Base-by-base conservation (phyloP, 306 rosid species). In the Begonia peltatifolia region DNA sequence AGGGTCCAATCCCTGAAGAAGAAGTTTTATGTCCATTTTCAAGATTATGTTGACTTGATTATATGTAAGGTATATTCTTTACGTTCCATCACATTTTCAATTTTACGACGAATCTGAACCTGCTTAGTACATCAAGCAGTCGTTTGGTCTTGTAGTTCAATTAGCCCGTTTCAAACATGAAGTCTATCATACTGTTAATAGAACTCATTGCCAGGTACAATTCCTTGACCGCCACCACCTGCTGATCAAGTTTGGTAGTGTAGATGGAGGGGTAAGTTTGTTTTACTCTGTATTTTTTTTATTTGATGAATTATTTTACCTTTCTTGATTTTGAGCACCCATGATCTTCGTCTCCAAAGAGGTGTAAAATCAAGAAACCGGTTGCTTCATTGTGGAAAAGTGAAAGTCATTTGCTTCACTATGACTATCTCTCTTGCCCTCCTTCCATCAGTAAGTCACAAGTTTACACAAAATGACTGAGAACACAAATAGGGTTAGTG, bases 201-300 rank as follows among this genome's bases (percentile, higher is more conserved):
- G 68, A 61, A 78, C 63, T 73, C 62, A 60, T 74, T 76, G 66
- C 61, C 82, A 90, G 99, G 99, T 86, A 76, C 99, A 90, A 70
- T 90, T 90, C 86, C 73, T 90, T 92, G 99, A 90, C 63, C 79
- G 86, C 66, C 92, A 81, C 49, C 94, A 90, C 85, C 71, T 90
- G 74, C 86, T 90, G 49, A 77, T 90, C 82, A 90, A 90, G 82
- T 79, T 83, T 68, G 99, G 95, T 54, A 90, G 95, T 66, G 95
- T 86, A 35, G 95, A 86, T 56, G 99, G 92, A 80, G 92, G 67
- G 89, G 99, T 90, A 78, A 90, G 95, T 55, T 67, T 63, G 67
- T 50, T 50, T 53, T 56, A 35, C 63, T 42, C 41, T 5, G 46
- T 50, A 54, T 10, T 16, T 41, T 22, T 22, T 9, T 22, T 42